Evolutionary conservation across 805 yeast species (phyloP).

Genomic region (Wilhelminamyces savonicus): DNA sequence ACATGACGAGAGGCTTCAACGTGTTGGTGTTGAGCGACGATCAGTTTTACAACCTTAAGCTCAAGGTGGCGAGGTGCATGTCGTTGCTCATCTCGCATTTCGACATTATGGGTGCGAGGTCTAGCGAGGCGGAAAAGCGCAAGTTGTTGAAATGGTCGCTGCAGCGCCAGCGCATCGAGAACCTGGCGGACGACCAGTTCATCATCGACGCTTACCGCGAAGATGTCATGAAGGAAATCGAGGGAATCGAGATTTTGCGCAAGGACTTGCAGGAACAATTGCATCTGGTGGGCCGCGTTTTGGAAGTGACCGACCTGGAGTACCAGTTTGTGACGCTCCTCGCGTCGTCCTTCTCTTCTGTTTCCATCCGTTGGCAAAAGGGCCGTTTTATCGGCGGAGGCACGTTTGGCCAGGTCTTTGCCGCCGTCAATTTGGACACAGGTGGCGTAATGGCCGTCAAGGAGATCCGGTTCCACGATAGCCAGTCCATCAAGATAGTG

Average conservation of each 20-base stretch:
- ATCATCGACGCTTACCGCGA: constrained; percentile 49
- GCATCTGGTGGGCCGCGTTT: constrained; percentile 70
- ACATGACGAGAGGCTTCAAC: constrained; percentile 84
- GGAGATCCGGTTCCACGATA: constrained; percentile 86
- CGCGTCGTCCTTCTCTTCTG: constrained; percentile 83
- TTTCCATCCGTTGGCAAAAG: constrained; percentile 96
- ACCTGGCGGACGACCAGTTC: constrained; percentile 33
- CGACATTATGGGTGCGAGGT: constrained; percentile 97
- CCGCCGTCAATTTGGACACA: constrained; percentile 86
- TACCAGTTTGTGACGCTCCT: constrained; percentile 80
- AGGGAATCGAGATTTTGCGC: constrained; percentile 55
- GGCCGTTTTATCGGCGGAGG: constrained; percentile 93
- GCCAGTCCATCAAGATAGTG: constrained; percentile 77
- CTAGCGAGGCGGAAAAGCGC: constrained; percentile 60
- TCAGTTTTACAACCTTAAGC: constrained; percentile 64
- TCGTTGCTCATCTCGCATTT: constrained; percentile 89
- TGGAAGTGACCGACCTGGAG: constrained; percentile 82
- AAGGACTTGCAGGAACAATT: constrained; percentile 34
- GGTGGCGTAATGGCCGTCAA: constrained; percentile 97
- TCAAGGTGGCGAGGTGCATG: constrained; percentile 91
- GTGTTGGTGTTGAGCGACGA: constrained; percentile 74
- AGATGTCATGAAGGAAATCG: constrained; percentile 61
- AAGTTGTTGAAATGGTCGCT: constrained; percentile 49
- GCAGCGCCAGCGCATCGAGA: constrained; percentile 47
- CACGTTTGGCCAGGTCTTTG: constrained; percentile 89